A percentile compares a stretch with the other conserved stretches of the same genome.
phyloP scores from a whole-genome alignment of 2,329 filamentous ascomycete species.

The Aulographum hederae region DNA sequence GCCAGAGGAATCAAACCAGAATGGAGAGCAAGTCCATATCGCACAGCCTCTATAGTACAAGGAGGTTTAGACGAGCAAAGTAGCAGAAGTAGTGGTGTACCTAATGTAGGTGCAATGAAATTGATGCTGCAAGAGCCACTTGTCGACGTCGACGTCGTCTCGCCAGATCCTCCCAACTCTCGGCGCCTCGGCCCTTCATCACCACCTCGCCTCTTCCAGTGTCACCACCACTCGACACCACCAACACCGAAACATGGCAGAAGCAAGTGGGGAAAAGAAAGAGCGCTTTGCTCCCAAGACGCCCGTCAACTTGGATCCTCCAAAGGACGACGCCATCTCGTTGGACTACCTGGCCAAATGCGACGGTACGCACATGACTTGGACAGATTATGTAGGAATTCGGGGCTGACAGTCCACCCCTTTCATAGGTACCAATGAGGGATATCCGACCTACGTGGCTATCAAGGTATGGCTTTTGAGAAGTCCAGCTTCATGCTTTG shows the following conservation, averaged over 20 bases:
- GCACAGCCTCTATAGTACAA: too few relatives aligned
- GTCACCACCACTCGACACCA: too few relatives aligned
- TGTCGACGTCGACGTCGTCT: too few relatives aligned
- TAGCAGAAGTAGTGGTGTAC: too few relatives aligned
- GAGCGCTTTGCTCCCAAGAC: constrained; percentile 57
- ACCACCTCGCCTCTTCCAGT: constrained; percentile 1
- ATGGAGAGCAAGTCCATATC: too few relatives aligned
- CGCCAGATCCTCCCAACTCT: too few relatives aligned
- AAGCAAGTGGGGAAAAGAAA: constrained; percentile 8
- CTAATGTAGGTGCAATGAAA: too few relatives aligned
- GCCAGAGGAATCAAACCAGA: too few relatives aligned
- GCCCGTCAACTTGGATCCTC: constrained; percentile 57
- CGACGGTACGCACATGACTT: constrained; percentile 46
- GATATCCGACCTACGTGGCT: constrained; percentile 38
- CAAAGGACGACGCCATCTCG: constrained; percentile 78
- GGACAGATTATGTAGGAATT: background rate
- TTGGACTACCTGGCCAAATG: constrained; percentile 61
- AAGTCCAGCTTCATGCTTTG: background rate
- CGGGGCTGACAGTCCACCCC: background rate
- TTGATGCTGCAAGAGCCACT: too few relatives aligned
- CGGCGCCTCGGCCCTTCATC: background rate
- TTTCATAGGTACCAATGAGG: constrained; percentile 41
- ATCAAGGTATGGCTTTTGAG: constrained; percentile 28
- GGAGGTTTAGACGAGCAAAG: too few relatives aligned
- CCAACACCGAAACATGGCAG: constrained; percentile 10